Evolutionary conservation across 2,329 filamentous ascomycete genomes (phyloP).

Genomic region (Cryphonectria carpinicola): DNA sequence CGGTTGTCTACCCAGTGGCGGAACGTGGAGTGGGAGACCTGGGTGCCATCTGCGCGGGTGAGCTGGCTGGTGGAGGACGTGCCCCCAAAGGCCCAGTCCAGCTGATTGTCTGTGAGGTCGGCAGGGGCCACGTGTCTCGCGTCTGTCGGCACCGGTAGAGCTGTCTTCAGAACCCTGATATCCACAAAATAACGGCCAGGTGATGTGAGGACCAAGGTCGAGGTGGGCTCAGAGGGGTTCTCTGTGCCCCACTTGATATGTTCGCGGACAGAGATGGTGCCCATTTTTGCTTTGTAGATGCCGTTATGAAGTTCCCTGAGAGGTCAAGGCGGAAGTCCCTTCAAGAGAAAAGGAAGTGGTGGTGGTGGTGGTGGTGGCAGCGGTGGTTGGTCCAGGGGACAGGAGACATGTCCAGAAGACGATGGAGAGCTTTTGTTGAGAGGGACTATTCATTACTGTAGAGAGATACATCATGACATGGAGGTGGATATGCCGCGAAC

Average conservation of each 20-base stretch:
- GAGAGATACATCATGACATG: neutral
- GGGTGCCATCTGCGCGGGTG: constrained; percentile 34
- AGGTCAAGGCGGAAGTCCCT: neutral
- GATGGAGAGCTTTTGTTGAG: neutral
- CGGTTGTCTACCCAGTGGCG: constrained; percentile 65
- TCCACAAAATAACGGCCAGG: constrained; percentile 63
- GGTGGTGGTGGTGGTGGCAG: no score
- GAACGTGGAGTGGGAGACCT: constrained; percentile 50
- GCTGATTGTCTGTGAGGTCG: constrained; percentile 33
- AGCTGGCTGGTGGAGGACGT: constrained; percentile 45
- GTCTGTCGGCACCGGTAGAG: constrained; percentile 6
- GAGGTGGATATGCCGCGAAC: neutral
- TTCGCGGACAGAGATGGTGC: constrained; percentile 59
- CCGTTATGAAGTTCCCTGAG: no score
- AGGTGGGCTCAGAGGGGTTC: constrained; percentile 60
- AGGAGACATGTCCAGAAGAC: no score
- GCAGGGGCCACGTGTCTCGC: neutral
- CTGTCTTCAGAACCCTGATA: constrained; percentile 51
- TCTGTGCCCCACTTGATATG: constrained; percentile 63
- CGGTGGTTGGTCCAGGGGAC: no score
- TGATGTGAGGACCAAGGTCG: constrained; percentile 67
- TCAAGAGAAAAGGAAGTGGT: neutral
- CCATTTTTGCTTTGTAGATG: constrained; percentile 39
- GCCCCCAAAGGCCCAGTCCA: constrained; percentile 72
- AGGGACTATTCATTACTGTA: neutral